Base-by-base conservation (phyloP, 2,329 filamentous ascomycete genomes). In the Oidium heveae region DNA sequence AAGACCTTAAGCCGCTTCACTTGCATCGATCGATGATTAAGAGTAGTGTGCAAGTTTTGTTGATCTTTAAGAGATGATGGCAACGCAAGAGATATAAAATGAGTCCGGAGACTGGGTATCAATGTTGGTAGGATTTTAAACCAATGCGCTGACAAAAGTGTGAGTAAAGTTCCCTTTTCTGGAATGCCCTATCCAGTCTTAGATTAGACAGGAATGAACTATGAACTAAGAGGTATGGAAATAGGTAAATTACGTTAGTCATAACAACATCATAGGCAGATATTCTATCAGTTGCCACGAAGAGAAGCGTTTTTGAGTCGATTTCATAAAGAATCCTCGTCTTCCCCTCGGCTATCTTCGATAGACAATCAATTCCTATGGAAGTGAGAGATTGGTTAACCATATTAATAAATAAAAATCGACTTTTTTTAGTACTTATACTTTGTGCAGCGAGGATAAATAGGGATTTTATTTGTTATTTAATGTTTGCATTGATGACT, bases 201-300 rank as follows among this genome's bases (percentile, higher is more conserved):
- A 70, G 56, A 70, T 62, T 57, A 67, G 64, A 50, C 36, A 39
- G 16, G 16, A n/a, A 36, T 8, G 15, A 36, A 36, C 34, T 8
- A 39, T 39, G 36, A 39, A 39, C 12, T 39, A 10, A 9, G 36
- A 39, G 24, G 6, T 70, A 73, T 52, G 77, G 68, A 53, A 76
- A 67, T 56, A 66, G 49, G 71, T 70, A 53, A 75, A 68, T 63
- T 66, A 80, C 79, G 69, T 91, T 95, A 62, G 76, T 71, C 74
- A 94, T 80, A 61, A 94, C 79, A 61, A 93, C 86, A 74, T 96
- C 89, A 72, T 89, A 96, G 55, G 91, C 91, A 24, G 86, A 94
- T 66, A 95, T 91, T 60, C 91, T 82, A 70, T 95, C 88, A 15
- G 85, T 84, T 24, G 85, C 82, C 55, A 88, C 79, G 65, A 94